Conservation (phyloP, 352 stramenopile genomes). For the Blastocystis sp. region DNA sequence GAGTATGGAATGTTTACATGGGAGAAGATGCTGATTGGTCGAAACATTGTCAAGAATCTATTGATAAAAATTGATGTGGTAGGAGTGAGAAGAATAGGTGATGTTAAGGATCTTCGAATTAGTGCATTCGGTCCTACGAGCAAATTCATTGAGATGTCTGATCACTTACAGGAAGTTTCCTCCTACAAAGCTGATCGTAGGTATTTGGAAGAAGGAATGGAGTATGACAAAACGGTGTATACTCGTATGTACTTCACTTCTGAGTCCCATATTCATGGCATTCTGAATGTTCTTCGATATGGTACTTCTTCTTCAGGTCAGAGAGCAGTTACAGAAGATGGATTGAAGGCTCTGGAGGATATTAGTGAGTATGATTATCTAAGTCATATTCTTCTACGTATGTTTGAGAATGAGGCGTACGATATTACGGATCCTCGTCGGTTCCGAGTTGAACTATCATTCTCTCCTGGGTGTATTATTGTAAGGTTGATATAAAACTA, state of each 20-base stretch:
- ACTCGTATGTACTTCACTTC: constrained; percentile 99
- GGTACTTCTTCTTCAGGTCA: constrained; percentile 14
- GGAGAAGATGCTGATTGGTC: constrained; percentile 91
- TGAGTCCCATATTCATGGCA: constrained; percentile 93
- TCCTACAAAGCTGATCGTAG: constrained; percentile 47
- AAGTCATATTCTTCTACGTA: constrained; percentile 93
- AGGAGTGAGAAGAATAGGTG: not conserved
- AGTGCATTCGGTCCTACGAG: constrained; percentile 27
- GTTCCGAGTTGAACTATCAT: constrained; percentile 79
- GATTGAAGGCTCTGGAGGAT: constrained; percentile 77
- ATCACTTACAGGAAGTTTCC: constrained; percentile 51
- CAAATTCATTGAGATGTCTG: constrained; percentile 62
- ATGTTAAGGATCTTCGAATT: constrained; percentile 41
- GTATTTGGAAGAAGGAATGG: constrained; percentile 28
- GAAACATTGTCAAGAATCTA: constrained; percentile 90
- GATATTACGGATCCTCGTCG: constrained; percentile 74
- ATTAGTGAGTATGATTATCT: constrained; percentile 94
- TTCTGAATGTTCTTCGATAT: constrained; percentile 94
- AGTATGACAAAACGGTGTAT: constrained; percentile 78
- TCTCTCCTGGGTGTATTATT: constrained; percentile 73
- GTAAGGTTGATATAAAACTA: not conserved
- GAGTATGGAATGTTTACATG: constrained; percentile 74
- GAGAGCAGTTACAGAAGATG: constrained; percentile 70
- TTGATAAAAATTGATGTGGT: constrained; percentile 91
- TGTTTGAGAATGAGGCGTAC: constrained; percentile 90